Percentiles rank a stretch among this genome's conserved stretches.
Evolutionary conservation across 129 eudicot species (phyloP).

Genomic region (Ambrosia artemisiifolia): DNA sequence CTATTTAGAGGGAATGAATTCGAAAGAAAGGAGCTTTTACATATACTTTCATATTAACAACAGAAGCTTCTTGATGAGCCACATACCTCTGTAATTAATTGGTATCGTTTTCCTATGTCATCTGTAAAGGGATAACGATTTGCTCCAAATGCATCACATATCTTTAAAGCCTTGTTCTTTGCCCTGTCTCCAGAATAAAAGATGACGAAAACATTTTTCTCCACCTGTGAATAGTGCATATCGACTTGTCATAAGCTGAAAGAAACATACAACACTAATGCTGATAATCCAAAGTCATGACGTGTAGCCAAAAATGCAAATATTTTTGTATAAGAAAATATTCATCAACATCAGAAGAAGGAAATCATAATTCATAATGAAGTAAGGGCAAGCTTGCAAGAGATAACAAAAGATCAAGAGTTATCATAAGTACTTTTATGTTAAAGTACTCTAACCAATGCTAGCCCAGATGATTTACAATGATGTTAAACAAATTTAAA

Average conservation of each 20-base stretch:
- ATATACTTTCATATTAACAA: background rate
- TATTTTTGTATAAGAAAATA: background rate
- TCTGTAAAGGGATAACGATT: conserved; percentile 86
- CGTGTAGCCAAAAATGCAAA: background rate
- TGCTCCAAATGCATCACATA: conserved; percentile 95
- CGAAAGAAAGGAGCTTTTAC: background rate
- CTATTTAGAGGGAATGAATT: background rate
- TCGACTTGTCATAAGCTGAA: conserved; percentile 23
- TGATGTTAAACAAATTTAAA: background rate
- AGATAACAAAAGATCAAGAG: background rate
- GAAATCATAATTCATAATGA: background rate
- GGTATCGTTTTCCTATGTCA: conserved; percentile 59
- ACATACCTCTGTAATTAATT: conserved; percentile 69
- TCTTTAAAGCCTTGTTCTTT: conserved; percentile 76
- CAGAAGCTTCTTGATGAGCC: conserved; percentile 12
- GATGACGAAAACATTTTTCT: conserved; percentile 73
- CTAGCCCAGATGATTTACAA: conserved; percentile 1
- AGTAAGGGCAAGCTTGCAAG: background rate
- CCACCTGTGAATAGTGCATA: conserved; percentile 53
- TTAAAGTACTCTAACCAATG: background rate
- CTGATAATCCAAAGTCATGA: background rate
- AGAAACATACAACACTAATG: background rate
- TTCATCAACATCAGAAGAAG: background rate
- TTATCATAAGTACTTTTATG: background rate
- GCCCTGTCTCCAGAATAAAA: conserved; percentile 92